phyloP scores from a whole-genome alignment of 345 rosid species.

The Geranium brycei region DNA sequence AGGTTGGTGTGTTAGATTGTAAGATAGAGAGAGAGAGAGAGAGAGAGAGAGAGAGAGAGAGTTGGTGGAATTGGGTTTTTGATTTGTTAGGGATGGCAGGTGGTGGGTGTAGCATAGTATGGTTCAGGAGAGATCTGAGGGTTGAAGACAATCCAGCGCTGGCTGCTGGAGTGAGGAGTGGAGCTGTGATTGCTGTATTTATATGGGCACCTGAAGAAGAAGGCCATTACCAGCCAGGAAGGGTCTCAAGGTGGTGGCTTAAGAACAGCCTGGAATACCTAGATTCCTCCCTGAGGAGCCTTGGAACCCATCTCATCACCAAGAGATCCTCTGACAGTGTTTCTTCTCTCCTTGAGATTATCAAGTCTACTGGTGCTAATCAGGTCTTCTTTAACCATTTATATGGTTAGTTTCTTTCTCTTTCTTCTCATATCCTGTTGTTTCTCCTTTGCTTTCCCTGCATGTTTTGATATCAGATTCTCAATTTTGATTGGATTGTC shows the following conservation, averaged over 20 bases:
- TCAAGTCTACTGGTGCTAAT: conserved; percentile 81
- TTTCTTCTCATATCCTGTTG: not conserved
- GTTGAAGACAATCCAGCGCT: conserved; percentile 93
- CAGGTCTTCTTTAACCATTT: conserved; percentile 93
- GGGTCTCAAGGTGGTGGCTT: conserved; percentile 99
- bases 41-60: not conserved
- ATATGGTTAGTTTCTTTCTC: conserved; percentile 51
- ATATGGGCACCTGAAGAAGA: conserved; percentile 97
- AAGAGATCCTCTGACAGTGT: conserved; percentile 82
- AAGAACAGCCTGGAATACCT: conserved; percentile 87
- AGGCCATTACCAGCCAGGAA: conserved; percentile 74
- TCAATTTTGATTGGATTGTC: no score
- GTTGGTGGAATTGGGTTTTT: conserved; percentile 5
- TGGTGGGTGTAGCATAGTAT: conserved; percentile 75
- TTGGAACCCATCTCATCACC: conserved; percentile 71
- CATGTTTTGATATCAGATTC: not conserved
- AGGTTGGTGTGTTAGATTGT: conserved; percentile 9
- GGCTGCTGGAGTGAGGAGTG: conserved; percentile 85
- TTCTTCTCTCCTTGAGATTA: conserved; percentile 67
- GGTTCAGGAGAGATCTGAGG: conserved; percentile 99
- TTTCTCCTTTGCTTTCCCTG: conserved; percentile 7
- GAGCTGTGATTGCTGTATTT: conserved; percentile 66
- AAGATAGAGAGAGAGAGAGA: conserved; percentile 14
- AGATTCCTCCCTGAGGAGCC: conserved; percentile 74
- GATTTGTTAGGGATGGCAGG: conserved; percentile 35